These are phyloP conservation scores for Tetragonia tetragonoides DNA, from an alignment of 148 eudicot species.

Conservation along the genomic window DNA sequence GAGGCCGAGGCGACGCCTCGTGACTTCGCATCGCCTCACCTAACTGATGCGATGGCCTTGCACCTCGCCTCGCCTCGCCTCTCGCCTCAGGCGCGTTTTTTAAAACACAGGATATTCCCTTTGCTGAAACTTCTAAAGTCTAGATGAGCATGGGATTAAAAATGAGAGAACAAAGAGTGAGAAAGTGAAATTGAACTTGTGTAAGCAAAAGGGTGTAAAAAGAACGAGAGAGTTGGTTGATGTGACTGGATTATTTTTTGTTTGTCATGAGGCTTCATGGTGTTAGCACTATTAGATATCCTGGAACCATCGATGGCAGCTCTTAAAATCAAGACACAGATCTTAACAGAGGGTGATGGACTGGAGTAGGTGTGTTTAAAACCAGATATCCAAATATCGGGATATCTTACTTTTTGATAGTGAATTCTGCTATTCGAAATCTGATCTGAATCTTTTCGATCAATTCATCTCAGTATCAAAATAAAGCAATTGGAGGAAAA, in stretches of 20 bases:
- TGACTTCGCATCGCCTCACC: too few species aligned
- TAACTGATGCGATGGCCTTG: too few species aligned
- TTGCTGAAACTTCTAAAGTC: neutral
- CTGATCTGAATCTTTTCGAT: too few species aligned
- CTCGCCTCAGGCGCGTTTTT: too few species aligned
- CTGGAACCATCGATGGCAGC: neutral
- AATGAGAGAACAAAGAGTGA: neutral
- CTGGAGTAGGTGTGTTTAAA: neutral
- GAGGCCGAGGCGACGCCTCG: too few species aligned
- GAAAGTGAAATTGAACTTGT: neutral
- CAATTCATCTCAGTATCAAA: too few species aligned
- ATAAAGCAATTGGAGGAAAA: too few species aligned
- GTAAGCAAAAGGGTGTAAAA: neutral
- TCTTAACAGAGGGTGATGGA: neutral
- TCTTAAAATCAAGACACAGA: neutral
- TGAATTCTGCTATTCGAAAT: too few species aligned
- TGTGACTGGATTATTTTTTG: neutral
- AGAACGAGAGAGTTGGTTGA: neutral
- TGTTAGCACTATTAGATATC: neutral
- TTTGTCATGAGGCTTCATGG: neutral
- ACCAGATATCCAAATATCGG: too few species aligned
- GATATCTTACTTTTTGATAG: too few species aligned
- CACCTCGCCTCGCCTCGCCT: too few species aligned
- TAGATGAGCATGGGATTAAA: neutral
- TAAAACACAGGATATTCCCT: neutral